phyloP scores from a whole-genome alignment of 2,329 filamentous ascomycete species.

The Rugonectria rugulosa region DNA sequence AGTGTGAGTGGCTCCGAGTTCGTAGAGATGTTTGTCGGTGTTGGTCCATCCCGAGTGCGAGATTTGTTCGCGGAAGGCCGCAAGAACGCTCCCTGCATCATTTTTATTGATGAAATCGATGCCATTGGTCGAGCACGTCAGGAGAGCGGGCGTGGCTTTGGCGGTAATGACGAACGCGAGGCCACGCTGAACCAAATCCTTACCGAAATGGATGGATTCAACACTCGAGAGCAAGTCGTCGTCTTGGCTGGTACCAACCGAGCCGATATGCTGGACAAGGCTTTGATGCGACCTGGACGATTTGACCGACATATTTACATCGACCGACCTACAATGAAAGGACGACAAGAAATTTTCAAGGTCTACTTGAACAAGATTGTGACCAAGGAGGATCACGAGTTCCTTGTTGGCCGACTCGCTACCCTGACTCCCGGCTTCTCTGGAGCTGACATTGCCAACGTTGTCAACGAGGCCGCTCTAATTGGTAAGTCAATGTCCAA shows the following conservation, averaged over 20 bases:
- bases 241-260: constrained; percentile 97
- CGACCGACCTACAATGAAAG: constrained; percentile 95
- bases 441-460: constrained; percentile 97
- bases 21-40: constrained; percentile 99
- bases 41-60: constrained; percentile 92
- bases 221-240: constrained; percentile 94
- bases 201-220: constrained; percentile 99
- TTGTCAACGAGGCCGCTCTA: constrained; percentile 95
- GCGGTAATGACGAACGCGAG: constrained; percentile 96
- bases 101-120: constrained; percentile 99
- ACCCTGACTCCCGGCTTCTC: constrained; percentile 96
- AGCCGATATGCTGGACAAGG: constrained; percentile 93
- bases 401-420: constrained; percentile 85
- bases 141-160: constrained; percentile 74
- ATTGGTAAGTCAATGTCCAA: constrained; percentile 71
- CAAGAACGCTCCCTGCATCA: constrained; percentile 97
- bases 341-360: constrained; percentile 92
- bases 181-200: constrained; percentile 97
- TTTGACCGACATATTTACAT: constrained; percentile 98
- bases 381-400: constrained; percentile 87
- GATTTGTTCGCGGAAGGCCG: constrained; percentile 94
- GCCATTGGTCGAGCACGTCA: constrained; percentile 91
- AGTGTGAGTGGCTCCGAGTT: constrained; percentile 98
- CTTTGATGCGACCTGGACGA: constrained; percentile 93
- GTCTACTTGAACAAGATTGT: constrained; percentile 96